A percentile compares a stretch with the other conserved stretches of the same genome.
Evolutionary conservation across 148 eudicot species (phyloP).

Genomic region (Cornus kousa): DNA sequence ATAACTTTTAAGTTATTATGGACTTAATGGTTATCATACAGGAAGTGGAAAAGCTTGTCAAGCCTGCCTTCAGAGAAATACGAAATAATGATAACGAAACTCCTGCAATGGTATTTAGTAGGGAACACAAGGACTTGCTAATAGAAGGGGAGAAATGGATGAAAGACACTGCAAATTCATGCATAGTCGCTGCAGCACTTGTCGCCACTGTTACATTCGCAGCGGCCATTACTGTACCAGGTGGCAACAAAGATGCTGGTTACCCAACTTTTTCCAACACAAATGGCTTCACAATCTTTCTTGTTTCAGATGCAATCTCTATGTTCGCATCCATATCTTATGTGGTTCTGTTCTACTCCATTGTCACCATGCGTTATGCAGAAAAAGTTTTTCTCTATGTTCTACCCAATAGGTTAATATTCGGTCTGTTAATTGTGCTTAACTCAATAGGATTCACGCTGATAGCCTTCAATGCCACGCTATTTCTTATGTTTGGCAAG

Average conservation of each 20-base stretch:
- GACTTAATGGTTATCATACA: no score
- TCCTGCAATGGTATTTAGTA: background rate
- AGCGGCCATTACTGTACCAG: background rate
- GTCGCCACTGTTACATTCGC: background rate
- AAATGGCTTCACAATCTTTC: background rate
- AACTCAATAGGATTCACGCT: no score
- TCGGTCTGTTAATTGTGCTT: no score
- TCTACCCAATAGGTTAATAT: no score
- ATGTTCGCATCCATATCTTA: no score
- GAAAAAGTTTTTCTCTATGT: no score
- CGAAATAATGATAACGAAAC: background rate
- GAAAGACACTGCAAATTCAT: conserved; percentile 3
- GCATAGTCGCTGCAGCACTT: background rate
- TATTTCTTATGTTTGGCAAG: no score
- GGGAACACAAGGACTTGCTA: background rate
- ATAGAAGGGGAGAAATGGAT: background rate
- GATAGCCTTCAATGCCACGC: no score
- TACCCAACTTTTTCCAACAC: background rate
- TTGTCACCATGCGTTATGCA: no score
- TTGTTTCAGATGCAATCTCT: background rate
- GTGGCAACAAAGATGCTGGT: background rate
- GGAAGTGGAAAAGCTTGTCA: background rate
- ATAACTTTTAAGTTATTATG: no score
- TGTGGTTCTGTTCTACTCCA: no score
- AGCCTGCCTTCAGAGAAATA: background rate